A percentile compares a stretch with the other conserved stretches of the same genome.
Conservation (phyloP, 176 grass and related monocot genomes). For the Thinopyrum elongatum region DNA sequence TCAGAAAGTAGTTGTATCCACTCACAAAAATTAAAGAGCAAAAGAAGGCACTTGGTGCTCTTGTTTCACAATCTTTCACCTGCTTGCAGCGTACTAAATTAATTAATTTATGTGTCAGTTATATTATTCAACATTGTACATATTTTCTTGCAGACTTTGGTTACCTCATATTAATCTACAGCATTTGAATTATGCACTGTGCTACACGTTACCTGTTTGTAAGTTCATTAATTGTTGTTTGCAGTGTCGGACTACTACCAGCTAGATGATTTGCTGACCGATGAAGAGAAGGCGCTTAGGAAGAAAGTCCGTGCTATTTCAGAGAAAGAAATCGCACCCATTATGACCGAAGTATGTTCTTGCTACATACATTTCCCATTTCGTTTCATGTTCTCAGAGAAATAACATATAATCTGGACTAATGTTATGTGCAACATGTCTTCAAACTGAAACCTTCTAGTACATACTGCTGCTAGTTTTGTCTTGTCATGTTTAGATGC, state of each 20-base stretch:
- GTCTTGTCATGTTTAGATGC: not conserved
- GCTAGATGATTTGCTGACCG: conserved; percentile 76
- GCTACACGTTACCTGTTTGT: not conserved
- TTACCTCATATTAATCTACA: not conserved
- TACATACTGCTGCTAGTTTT: conserved; percentile 12
- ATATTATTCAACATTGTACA: not conserved
- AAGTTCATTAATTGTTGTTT: not conserved
- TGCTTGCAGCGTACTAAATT: not conserved
- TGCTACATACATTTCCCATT: not conserved
- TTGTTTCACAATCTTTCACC: not conserved
- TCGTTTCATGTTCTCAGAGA: not conserved
- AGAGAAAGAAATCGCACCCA: conserved; percentile 82
- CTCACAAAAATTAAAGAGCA: not conserved
- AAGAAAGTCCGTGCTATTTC: conserved; percentile 61
- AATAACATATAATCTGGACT: not conserved
- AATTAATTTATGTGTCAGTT: not conserved
- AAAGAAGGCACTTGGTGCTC: not conserved
- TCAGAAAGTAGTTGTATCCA: not conserved
- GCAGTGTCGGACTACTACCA: conserved; percentile 94
- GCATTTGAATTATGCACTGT: not conserved
- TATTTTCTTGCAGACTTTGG: not conserved
- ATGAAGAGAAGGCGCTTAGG: conserved; percentile 61
- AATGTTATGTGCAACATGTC: not conserved
- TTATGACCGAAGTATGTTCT: conserved; percentile 76
- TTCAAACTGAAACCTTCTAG: conserved; percentile 1